A percentile compares a stretch with the other conserved stretches of the same genome.
These are phyloP conservation scores for Cucurbitaria berberidis DNA, from an alignment of 2,329 filamentous ascomycete genomes.

Conservation along the genomic window DNA sequence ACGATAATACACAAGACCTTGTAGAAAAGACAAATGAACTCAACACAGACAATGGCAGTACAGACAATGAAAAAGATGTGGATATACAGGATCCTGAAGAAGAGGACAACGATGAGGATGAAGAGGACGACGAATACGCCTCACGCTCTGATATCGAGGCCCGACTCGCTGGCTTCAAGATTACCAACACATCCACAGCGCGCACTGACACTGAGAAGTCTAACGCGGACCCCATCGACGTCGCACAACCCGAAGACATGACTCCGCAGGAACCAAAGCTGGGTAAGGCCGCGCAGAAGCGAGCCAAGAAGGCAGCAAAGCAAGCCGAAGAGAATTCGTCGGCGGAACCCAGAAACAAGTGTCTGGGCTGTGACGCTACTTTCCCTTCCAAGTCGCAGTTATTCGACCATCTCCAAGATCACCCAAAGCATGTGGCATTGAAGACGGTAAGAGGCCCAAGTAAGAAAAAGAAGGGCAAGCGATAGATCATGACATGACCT, in stretches of 20 bases:
- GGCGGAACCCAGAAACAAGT: constrained; percentile 64
- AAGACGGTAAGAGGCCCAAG: constrained; percentile 20
- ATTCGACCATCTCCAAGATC: constrained; percentile 73
- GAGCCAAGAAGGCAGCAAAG: constrained; percentile 54
- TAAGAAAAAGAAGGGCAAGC: constrained; percentile 32
- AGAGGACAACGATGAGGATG: constrained; percentile 11
- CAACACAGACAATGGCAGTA: constrained; percentile 14
- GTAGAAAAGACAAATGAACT: constrained; percentile 21
- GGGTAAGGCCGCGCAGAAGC: constrained; percentile 57
- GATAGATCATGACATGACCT: constrained; percentile 7
- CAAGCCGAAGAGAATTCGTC: constrained; percentile 37
- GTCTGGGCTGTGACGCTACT: constrained; percentile 75
- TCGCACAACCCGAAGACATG: constrained; percentile 2
- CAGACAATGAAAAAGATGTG: constrained; percentile 33
- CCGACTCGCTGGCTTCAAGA: constrained; percentile 33
- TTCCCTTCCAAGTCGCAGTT: constrained; percentile 78
- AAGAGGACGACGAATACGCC: constrained; percentile 33
- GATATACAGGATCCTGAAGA: constrained; percentile 30
- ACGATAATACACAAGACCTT: constrained; percentile 33
- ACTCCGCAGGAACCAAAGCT: constrained; percentile 43
- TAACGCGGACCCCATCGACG: constrained; percentile 7
- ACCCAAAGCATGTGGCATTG: constrained; percentile 66
- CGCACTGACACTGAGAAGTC: constrained; percentile 8
- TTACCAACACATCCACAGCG: constrained; percentile 11
- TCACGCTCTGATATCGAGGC: constrained; percentile 46